Evolutionary conservation across 1,284 basidiomycete species (phyloP).

Genomic region (Lentinula novae-zelandiae): DNA sequence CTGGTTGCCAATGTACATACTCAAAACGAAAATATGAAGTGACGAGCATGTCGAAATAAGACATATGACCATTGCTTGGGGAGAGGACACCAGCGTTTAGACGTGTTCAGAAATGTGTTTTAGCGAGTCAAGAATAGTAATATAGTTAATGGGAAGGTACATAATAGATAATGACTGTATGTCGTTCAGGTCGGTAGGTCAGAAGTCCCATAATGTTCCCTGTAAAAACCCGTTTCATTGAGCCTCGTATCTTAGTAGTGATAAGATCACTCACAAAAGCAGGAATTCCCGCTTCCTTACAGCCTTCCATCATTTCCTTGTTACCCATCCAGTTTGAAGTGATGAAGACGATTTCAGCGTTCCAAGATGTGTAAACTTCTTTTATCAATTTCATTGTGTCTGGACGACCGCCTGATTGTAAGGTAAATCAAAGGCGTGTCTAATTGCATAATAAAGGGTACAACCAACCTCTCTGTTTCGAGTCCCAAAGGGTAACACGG

Average conservation of each 20-base stretch:
- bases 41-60: neutral
- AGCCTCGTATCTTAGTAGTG: neutral
- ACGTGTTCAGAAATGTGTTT: neutral
- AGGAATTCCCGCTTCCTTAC: slow-evolving; percentile 58
- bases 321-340: slow-evolving; percentile 63
- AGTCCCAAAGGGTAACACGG: slow-evolving; percentile 60
- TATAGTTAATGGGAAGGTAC: neutral
- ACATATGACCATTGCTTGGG: neutral
- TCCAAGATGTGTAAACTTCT: slow-evolving; percentile 38
- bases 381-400: slow-evolving; percentile 44
- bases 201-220: slow-evolving; percentile 45
- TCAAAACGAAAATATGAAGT: neutral
- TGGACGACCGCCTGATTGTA: slow-evolving; percentile 36
- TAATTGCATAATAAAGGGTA: neutral
- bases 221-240: slow-evolving; percentile 11
- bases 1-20: neutral
- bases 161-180: neutral
- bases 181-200: slow-evolving; percentile 4
- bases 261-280: slow-evolving; percentile 45
- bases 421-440: neutral
- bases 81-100: neutral
- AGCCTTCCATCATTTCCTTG: slow-evolving; percentile 66
- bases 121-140: neutral
- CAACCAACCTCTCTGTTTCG: slow-evolving; percentile 50
- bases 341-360: slow-evolving; percentile 61